Percentiles rank a stretch among this genome's conserved stretches.
These are phyloP conservation scores for Pezicula rhizophila DNA, from an alignment of 2,329 filamentous ascomycete genomes.

Conservation along the genomic window DNA sequence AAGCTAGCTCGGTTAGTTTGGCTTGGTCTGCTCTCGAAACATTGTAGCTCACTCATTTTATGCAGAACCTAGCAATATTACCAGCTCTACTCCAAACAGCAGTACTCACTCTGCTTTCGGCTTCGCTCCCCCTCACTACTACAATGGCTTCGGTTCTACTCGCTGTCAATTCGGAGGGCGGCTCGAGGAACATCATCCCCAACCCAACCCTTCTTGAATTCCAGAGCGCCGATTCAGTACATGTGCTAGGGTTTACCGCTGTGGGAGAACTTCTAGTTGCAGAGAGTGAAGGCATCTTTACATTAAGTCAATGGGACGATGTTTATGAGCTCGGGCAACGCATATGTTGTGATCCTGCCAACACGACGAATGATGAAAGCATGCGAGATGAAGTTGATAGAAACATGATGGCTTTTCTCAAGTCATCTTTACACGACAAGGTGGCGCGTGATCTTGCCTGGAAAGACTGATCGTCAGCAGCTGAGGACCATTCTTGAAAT, in stretches of 20 bases:
- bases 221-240: constrained; percentile 61
- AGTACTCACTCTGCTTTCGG: constrained; percentile 72
- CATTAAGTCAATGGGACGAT: constrained; percentile 67
- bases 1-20: constrained; percentile 49
- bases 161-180: constrained; percentile 44
- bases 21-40: constrained; percentile 1
- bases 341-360: constrained; percentile 51
- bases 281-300: constrained; percentile 78
- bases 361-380: constrained; percentile 15
- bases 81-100: constrained; percentile 78
- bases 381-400: constrained; percentile 35
- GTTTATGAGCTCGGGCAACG: constrained; percentile 59
- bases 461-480: constrained; percentile 34
- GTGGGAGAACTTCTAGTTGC: constrained; percentile 66
- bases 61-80: constrained; percentile 70
- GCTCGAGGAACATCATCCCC: constrained; percentile 38
- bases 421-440: constrained; percentile 54
- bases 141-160: constrained; percentile 62
- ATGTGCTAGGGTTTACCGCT: constrained; percentile 79
- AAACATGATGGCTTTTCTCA: constrained; percentile 53
- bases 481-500: not conserved
- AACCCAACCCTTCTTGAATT: constrained; percentile 60
- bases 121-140: constrained; percentile 71
- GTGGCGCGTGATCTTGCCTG: constrained; percentile 49
- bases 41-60: constrained; percentile 8